Evolutionary conservation across 179 eudicot species (phyloP), one percentile per base, ranked within the genome.

Genomic region (Sideroxylon spinosum): DNA sequence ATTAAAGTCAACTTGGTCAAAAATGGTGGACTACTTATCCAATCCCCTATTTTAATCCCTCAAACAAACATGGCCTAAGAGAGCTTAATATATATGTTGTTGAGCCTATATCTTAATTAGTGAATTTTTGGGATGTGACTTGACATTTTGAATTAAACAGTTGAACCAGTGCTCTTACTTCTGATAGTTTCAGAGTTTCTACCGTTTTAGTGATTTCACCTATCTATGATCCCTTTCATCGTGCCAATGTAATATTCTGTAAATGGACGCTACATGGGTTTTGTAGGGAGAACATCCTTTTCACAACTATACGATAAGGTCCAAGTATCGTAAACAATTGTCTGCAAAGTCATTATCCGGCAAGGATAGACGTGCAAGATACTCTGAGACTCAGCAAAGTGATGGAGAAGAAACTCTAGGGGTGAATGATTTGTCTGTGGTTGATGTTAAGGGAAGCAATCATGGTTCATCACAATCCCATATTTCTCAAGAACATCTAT

Each of bases 281-380:
- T 81, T 87, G 73, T 86, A 94, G 98, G 98, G 98, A 64, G 89
- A 88, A 28, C 93, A 93, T 86, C 97, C 98, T 26, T 95, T 91
- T 84, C 98, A 95, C 81, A 95, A 95, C 82, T 95, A 95, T 81
- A 95, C 98, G 12, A 82, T 88, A 64, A 82, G 98, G 81, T 80
- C 97, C 73, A 88, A 87, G 77, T 95, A 95, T 74, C 86, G 98
- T 79, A 91, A 85, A 84, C 72, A 56, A 19, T 32, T 69, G 50
- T 65, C 71, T 74, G 48, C 76, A 46, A 74, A 75, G 68, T 62
- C 20, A 37, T 67, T 70, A 57, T 55, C 79, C 4, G 37, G 60
- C 68, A 83, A 78, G 73, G 89, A 83, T 74, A 82, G 84, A 82
- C 86, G 83, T 80, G 69, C 68, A 22, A 85, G 71, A 71, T 68